phyloP scores from a whole-genome alignment of 23 red algal genomes.

The Gracilaria domingensis region DNA sequence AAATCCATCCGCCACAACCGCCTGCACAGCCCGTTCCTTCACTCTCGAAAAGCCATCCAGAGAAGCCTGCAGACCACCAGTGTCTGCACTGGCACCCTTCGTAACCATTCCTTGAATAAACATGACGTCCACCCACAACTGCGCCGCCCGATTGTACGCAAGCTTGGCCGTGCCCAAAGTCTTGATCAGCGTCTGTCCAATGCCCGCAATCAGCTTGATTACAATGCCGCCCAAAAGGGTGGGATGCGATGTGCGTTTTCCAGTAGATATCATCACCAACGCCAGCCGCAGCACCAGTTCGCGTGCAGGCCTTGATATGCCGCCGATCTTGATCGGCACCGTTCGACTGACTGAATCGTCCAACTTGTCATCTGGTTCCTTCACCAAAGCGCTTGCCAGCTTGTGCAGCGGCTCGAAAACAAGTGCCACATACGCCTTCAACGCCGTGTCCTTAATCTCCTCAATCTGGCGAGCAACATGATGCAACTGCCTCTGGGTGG shows the following conservation, averaged over 20 bases:
- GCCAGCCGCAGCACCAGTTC: constrained; percentile 59
- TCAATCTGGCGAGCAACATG: background rate
- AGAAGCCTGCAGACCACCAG: constrained; percentile 23
- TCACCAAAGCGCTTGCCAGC: constrained; percentile 30
- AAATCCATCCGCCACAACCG: constrained; percentile 61
- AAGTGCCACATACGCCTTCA: constrained; percentile 27
- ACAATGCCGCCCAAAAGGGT: constrained; percentile 11
- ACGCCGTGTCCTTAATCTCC: constrained; percentile 1
- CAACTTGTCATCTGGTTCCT: constrained; percentile 23
- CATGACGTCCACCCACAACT: constrained; percentile 62
- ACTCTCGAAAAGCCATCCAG: constrained; percentile 39
- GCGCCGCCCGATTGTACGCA: constrained; percentile 57
- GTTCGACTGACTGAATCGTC: constrained; percentile 30
- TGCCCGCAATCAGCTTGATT: constrained; percentile 21
- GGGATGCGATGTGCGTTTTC: background rate
- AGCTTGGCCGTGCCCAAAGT: constrained; percentile 45
- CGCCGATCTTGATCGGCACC: constrained; percentile 48
- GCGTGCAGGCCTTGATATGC: constrained; percentile 28
- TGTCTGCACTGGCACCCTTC: constrained; percentile 12
- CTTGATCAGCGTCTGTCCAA: constrained; percentile 32
- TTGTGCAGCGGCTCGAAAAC: constrained; percentile 32
- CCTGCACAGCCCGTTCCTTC: constrained; percentile 68
- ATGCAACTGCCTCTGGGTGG: background rate
- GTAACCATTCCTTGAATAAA: constrained; percentile 46
- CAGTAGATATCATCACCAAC: constrained; percentile 42